Percentiles rank a stretch among this genome's conserved stretches.
phyloP scores from a whole-genome alignment of 257 asterid species.

The Paraleonurus japonicus region DNA sequence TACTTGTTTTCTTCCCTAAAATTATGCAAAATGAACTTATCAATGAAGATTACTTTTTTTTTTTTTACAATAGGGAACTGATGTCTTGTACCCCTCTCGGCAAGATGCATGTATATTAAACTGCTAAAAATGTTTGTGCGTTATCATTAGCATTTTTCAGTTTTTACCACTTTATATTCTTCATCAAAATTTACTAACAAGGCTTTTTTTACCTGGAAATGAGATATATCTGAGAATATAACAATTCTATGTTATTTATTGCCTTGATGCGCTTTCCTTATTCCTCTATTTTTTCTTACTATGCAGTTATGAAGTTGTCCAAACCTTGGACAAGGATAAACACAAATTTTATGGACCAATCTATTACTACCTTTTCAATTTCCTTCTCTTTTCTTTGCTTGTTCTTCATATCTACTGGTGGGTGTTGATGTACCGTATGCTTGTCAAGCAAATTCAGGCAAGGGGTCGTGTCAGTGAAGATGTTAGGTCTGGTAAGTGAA shows the following conservation, averaged over 20 bases:
- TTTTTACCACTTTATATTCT: not conserved
- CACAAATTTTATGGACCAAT: constrained; percentile 82
- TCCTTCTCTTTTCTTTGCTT: constrained; percentile 80
- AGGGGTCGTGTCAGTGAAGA: constrained; percentile 86
- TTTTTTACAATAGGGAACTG: not conserved
- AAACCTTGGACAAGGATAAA: constrained; percentile 66
- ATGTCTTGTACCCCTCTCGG: not conserved
- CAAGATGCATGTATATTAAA: not conserved
- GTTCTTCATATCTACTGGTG: constrained; percentile 98
- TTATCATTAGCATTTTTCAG: not conserved
- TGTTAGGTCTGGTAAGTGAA: constrained; percentile 87
- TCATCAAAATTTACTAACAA: not conserved
- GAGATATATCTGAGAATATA: not conserved
- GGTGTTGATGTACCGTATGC: constrained; percentile 97
- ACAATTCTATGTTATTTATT: not conserved
- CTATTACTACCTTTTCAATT: constrained; percentile 83
- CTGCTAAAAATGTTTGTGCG: no score
- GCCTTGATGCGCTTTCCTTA: not conserved
- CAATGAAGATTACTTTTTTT: not conserved
- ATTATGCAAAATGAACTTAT: not conserved
- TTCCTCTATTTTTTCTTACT: constrained; percentile 1
- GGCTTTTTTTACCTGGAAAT: not conserved
- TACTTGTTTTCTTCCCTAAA: not conserved
- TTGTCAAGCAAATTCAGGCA: constrained; percentile 79
- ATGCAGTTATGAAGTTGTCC: constrained; percentile 78